Base-by-base conservation (phyloP, 257 asterid genomes). In the Anisodus tanguticus region DNA sequence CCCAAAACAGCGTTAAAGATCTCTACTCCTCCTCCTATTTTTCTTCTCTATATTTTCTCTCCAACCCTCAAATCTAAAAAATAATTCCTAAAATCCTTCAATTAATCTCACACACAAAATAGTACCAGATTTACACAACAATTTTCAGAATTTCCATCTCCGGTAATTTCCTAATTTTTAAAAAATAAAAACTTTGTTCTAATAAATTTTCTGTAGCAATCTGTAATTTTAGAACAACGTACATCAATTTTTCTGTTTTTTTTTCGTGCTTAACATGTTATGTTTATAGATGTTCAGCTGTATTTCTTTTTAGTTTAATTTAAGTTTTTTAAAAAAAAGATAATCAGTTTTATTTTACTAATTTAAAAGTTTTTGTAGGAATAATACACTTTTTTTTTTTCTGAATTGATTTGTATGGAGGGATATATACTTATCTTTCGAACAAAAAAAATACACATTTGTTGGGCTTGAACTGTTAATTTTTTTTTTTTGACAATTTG, bases 1-100 rank as follows among this genome's bases (percentile, higher is more conserved):
- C 3, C 82, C 92, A 90, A 93, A 90, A 84, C 82, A 88, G 88
- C 90, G 97, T 86, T 94, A 94, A 94, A 95, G 97, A 93, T 94
- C 95, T 92, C 89, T 77, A 35, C 81, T 69, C 57, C 53, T 64
- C 79, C 79, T 82, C 79, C 63, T 51, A 12, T 26, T 53, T 57
- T 26, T 43, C 74, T 66, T 90, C 90, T 89, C 90, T 87, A 88
- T 80, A 59, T 59, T 7, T 91, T 91, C 92, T 91, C 95, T 85
- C 91, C 92, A 88, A 8, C 54, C 54, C 53, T 8, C 53, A 12
- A 39, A 68, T 35, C 89, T 89, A 91, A 86, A 90, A 88, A 45
- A 9, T 82, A 41, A 87, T 82, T 51, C 64, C 82, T 85, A 64
- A 81, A 79, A 43, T 84, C 85, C 82, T 51, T 41, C 84, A 70